Conservation (phyloP, 768 basidiomycete species). For the Atractiella rhizophila region DNA sequence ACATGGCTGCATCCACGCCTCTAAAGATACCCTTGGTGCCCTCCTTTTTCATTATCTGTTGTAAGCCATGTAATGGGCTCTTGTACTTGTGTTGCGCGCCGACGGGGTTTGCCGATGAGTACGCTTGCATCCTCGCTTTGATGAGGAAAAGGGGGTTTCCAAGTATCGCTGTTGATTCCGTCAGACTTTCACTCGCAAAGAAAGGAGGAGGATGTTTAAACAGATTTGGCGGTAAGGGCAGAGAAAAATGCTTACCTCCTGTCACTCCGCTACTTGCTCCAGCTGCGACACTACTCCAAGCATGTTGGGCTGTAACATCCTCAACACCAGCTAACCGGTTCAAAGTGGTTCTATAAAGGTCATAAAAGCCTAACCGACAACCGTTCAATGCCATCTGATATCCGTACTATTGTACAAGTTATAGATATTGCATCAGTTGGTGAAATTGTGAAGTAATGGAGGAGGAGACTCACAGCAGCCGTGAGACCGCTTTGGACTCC, state of each 20-base stretch:
- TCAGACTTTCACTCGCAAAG: not conserved
- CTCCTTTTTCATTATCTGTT: conserved; percentile 53
- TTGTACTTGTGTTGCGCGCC: conserved; percentile 86
- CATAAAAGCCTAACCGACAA: conserved; percentile 51
- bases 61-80: conserved; percentile 51
- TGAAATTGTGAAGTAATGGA: not conserved
- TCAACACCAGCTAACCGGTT: conserved; percentile 41
- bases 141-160: conserved; percentile 84
- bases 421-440: not conserved
- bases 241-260: conserved; percentile 35
- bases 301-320: conserved; percentile 37
- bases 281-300: conserved; percentile 51
- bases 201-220: not conserved
- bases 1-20: conserved; percentile 75
- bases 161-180: conserved; percentile 21
- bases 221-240: not conserved
- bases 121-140: conserved; percentile 98
- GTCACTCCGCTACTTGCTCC: conserved; percentile 75
- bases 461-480: conserved; percentile 43
- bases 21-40: conserved; percentile 53
- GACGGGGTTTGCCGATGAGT: conserved; percentile 77
- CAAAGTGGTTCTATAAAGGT: conserved; percentile 50
- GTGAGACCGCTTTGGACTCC: conserved; percentile 73
- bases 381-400: conserved; percentile 43
- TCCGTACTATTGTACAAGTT: conserved; percentile 35